A percentile compares a stretch with the other conserved stretches of the same genome.
These are phyloP conservation scores for Infundibulicybe gibba DNA, from an alignment of 768 basidiomycete species.

Conservation along the genomic window DNA sequence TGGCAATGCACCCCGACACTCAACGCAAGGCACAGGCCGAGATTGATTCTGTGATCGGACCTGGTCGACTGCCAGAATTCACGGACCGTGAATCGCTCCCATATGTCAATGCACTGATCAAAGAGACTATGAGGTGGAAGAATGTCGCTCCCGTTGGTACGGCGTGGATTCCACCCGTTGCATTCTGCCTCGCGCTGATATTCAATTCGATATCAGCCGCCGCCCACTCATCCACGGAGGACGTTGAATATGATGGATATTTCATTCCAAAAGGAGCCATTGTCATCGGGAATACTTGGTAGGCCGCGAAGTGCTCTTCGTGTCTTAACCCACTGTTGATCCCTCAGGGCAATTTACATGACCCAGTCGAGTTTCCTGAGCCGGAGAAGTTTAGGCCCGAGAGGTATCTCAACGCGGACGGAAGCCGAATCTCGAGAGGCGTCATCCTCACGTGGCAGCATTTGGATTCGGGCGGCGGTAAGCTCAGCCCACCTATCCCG, in stretches of 20 bases:
- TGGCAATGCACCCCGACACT: constrained; percentile 31
- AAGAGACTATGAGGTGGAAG: constrained; percentile 33
- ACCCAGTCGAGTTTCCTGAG: constrained; percentile 5
- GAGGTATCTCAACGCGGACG: constrained; percentile 6
- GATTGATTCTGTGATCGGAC: constrained; percentile 31
- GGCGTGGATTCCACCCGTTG: neutral
- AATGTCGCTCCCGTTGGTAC: constrained; percentile 37
- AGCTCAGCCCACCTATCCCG: neutral
- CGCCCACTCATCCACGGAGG: constrained; percentile 6
- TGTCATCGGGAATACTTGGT: constrained; percentile 10
- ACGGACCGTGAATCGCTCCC: constrained; percentile 31
- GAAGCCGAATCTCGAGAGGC: neutral
- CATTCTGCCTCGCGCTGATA: neutral
- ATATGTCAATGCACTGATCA: constrained; percentile 29
- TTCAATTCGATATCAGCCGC: constrained; percentile 9
- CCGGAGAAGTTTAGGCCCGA: constrained; percentile 8
- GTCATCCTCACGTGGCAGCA: constrained; percentile 1
- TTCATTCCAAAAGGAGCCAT: constrained; percentile 11
- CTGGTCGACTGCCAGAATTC: constrained; percentile 34
- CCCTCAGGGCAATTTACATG: neutral
- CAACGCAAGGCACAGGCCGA: constrained; percentile 34
- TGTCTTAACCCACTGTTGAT: neutral
- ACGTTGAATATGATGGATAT: constrained; percentile 9
- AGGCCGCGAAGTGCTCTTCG: neutral
- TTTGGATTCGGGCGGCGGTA: constrained; percentile 10